phyloP scores from a whole-genome alignment of 148 eudicot genomes.

The Diospyros kaki region DNA sequence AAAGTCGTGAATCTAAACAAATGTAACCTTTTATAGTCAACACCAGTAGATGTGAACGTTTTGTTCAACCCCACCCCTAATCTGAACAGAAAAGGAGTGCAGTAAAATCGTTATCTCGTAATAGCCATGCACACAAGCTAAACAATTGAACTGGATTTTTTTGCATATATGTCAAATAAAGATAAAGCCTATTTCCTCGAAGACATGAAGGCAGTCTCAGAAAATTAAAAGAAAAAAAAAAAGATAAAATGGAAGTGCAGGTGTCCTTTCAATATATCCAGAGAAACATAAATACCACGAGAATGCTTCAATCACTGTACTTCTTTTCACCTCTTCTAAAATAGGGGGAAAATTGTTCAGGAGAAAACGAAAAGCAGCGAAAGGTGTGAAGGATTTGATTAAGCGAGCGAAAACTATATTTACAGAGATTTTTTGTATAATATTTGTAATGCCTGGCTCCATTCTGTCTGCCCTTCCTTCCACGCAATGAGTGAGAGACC shows the following conservation, averaged over 20 bases:
- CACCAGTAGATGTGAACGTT: neutral
- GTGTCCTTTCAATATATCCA: no score
- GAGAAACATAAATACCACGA: no score
- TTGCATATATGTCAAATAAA: no score
- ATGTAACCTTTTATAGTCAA: neutral
- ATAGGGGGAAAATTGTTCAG: neutral
- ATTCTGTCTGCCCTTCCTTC: slow-evolving; percentile 61
- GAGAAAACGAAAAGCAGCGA: slow-evolving; percentile 5
- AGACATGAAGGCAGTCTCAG: neutral
- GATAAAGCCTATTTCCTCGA: no score
- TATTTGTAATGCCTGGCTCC: slow-evolving; percentile 56
- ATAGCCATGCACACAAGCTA: slow-evolving; percentile 2
- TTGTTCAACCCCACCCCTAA: neutral
- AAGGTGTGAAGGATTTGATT: neutral
- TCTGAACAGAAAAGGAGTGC: neutral
- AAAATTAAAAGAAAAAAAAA: neutral
- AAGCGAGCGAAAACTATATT: slow-evolving; percentile 1
- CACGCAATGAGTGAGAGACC: slow-evolving; percentile 25
- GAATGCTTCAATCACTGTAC: no score
- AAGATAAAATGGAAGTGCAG: no score
- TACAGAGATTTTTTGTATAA: neutral
- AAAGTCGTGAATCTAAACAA: neutral
- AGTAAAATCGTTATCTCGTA: neutral
- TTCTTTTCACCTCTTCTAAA: no score
- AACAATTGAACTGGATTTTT: neutral